Evolutionary conservation across 2,329 filamentous ascomycete genomes (phyloP).

Genomic region (Orbilia quercus): DNA sequence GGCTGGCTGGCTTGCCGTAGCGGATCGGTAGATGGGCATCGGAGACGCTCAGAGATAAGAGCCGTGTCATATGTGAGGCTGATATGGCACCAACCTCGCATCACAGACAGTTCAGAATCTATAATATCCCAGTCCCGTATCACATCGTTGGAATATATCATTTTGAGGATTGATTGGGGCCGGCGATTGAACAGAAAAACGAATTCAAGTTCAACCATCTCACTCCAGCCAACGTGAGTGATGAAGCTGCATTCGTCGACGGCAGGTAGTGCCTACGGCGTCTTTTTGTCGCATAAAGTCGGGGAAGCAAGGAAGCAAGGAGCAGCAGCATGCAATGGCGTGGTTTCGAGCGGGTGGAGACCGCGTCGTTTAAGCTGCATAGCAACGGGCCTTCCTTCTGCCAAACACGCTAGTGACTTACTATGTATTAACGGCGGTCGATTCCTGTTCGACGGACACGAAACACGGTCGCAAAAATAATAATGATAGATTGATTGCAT

Average conservation of each 20-base stretch:
- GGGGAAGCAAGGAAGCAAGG: neutral
- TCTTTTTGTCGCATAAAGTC: neutral
- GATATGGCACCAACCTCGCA: conserved; percentile 29
- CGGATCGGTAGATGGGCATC: conserved; percentile 1
- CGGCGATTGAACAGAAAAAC: no score
- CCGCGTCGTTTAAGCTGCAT: conserved; percentile 39
- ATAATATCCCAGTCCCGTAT: neutral
- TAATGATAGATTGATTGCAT: neutral
- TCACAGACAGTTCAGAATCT: neutral
- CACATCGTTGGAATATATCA: neutral
- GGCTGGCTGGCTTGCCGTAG: neutral
- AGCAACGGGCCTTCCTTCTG: conserved; percentile 25
- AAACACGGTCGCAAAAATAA: neutral
- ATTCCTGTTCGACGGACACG: neutral
- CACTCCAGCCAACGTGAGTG: neutral
- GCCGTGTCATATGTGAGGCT: conserved; percentile 36
- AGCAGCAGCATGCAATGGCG: neutral
- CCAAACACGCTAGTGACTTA: no score
- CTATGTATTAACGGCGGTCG: no score
- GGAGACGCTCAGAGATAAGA: conserved; percentile 7
- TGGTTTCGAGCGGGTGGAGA: conserved; percentile 8
- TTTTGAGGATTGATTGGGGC: no score
- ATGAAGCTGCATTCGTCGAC: conserved; percentile 3
- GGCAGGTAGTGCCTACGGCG: conserved; percentile 41
- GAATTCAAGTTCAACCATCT: neutral